Conservation (phyloP, 805 yeast species). For the Kuraishia hungarica region DNA sequence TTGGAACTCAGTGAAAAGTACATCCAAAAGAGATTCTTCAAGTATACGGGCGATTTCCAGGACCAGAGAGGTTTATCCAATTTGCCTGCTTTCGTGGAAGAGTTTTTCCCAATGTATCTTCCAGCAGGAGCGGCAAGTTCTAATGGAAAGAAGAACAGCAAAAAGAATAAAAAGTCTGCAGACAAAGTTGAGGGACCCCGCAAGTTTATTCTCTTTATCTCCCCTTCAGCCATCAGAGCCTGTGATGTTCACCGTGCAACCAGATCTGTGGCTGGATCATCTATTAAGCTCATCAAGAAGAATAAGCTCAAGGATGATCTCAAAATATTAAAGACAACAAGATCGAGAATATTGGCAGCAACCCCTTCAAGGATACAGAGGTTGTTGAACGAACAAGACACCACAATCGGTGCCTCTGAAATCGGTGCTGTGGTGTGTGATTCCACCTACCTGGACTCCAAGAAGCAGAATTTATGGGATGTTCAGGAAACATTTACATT, state of each 20-base stretch:
- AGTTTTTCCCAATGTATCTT: conserved; percentile 38
- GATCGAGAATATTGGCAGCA: conserved; percentile 45
- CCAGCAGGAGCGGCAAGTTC: conserved; percentile 19
- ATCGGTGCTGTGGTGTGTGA: conserved; percentile 52
- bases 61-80: conserved; percentile 46
- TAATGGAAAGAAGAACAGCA: conserved; percentile 11
- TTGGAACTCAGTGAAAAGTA: conserved; percentile 66
- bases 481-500: conserved; percentile 33
- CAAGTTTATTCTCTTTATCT: conserved; percentile 42
- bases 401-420: conserved; percentile 30
- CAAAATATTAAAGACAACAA: conserved; percentile 31
- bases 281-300: conserved; percentile 67
- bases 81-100: conserved; percentile 43
- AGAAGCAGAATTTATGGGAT: conserved; percentile 56
- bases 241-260: conserved; percentile 74
- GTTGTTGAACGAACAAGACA: conserved; percentile 34
- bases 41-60: conserved; percentile 53
- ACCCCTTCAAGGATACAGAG: conserved; percentile 55
- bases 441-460: conserved; percentile 50
- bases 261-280: conserved; percentile 33
- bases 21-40: conserved; percentile 42
- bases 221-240: conserved; percentile 78
- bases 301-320: conserved; percentile 63
- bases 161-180: conserved; percentile 16
- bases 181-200: conserved; percentile 19